Percentiles rank a stretch among this genome's conserved stretches.
These are phyloP conservation scores for Hypsizygus ulmarius DNA, from an alignment of 1,284 basidiomycete species.

Conservation along the genomic window DNA sequence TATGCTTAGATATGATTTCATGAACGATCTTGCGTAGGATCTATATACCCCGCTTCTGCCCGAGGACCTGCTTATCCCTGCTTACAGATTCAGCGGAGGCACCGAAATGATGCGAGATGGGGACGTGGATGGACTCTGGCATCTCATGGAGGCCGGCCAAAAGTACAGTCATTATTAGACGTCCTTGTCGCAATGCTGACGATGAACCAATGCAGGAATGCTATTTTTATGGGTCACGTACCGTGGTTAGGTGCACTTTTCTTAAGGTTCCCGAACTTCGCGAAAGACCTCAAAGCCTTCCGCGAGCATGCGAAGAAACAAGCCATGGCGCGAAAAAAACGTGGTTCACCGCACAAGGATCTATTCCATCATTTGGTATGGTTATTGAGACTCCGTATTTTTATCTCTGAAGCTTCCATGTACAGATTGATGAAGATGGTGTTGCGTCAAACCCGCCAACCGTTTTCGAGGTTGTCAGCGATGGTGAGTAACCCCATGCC, in stretches of 20 bases:
- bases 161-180: constrained; percentile 21
- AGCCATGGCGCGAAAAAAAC: constrained; percentile 26
- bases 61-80: not conserved
- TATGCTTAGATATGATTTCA: constrained; percentile 54
- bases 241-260: constrained; percentile 34
- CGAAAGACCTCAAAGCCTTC: constrained; percentile 31
- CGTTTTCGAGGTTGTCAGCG: constrained; percentile 29
- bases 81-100: constrained; percentile 47
- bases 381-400: not conserved
- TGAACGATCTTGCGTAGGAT: constrained; percentile 58
- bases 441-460: constrained; percentile 23
- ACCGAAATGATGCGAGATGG: constrained; percentile 40
- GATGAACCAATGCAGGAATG: constrained; percentile 22
- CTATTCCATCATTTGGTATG: constrained; percentile 44
- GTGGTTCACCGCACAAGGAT: constrained; percentile 36
- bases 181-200: not conserved
- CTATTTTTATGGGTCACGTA: constrained; percentile 35
- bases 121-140: constrained; percentile 34
- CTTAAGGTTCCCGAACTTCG: constrained; percentile 27
- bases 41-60: not conserved
- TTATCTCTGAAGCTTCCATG: not conserved
- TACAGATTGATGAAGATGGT: constrained; percentile 39
- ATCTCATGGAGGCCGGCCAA: constrained; percentile 34
- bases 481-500: constrained; percentile 23
- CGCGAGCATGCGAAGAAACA: constrained; percentile 28